A percentile compares a stretch with the other conserved stretches of the same genome.
Evolutionary conservation across 345 rosid species (phyloP).

Genomic region (Angophora floribunda): DNA sequence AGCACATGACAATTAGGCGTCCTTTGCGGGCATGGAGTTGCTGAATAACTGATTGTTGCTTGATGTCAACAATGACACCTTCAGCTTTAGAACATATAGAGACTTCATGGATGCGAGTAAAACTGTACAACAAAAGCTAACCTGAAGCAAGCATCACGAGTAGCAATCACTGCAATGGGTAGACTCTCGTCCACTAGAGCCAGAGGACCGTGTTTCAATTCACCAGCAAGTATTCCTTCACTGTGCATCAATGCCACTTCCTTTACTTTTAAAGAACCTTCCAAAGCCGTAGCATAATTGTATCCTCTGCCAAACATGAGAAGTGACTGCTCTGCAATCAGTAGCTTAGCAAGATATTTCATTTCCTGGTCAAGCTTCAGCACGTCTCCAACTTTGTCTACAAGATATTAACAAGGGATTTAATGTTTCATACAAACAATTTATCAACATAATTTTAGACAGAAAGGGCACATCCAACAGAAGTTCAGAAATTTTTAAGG

Average conservation of each 20-base stretch:
- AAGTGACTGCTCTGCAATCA: conserved; percentile 82
- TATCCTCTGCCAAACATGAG: conserved; percentile 95
- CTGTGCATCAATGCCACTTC: conserved; percentile 97
- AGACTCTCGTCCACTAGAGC: conserved; percentile 86
- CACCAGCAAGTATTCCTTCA: conserved; percentile 93
- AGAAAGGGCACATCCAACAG: not conserved
- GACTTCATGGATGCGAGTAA: not conserved
- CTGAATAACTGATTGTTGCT: conserved; percentile 90
- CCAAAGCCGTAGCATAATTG: conserved; percentile 86
- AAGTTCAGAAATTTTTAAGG: not conserved
- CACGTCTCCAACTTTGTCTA: conserved; percentile 83
- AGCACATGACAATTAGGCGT: conserved; percentile 68
- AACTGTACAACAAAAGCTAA: conserved; percentile 4
- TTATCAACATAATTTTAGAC: not conserved
- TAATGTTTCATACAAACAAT: not conserved
- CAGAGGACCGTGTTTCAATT: conserved; percentile 95
- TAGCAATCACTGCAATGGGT: conserved; percentile 75
- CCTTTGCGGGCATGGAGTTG: conserved; percentile 94
- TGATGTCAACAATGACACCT: conserved; percentile 23
- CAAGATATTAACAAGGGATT: not conserved
- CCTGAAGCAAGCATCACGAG: conserved; percentile 86
- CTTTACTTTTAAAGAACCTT: conserved; percentile 88
- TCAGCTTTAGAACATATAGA: not conserved
- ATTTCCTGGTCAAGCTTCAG: conserved; percentile 80
- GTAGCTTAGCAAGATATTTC: conserved; percentile 69